A percentile compares a stretch with the other conserved stretches of the same genome.
These are phyloP conservation scores for Athelia sp. DNA, from an alignment of 1,284 basidiomycete species.

Conservation along the genomic window DNA sequence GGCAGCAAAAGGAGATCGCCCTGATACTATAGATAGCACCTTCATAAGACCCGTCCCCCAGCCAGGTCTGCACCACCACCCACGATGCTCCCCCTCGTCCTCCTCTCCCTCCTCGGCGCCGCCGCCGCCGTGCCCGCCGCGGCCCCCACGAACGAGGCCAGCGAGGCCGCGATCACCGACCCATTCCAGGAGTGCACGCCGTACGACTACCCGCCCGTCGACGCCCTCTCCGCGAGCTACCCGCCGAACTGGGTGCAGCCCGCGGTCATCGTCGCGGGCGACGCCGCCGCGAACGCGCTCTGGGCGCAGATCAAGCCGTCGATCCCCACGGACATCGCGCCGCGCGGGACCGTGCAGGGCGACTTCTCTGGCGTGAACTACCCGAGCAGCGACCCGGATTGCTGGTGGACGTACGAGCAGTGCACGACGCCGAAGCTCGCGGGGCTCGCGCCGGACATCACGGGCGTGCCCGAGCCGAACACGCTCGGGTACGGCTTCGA, in stretches of 20 bases:
- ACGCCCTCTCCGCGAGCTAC: slow-evolving; percentile 36
- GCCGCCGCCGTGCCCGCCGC: too few relatives aligned
- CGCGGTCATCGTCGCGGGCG: slow-evolving; percentile 39
- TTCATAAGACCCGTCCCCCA: too few relatives aligned
- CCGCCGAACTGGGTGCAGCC: slow-evolving; percentile 36
- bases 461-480: slow-evolving; percentile 59
- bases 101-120: too few relatives aligned
- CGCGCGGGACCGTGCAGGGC: slow-evolving; percentile 31
- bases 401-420: slow-evolving; percentile 53
- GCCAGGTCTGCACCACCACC: too few relatives aligned
- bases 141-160: too few relatives aligned
- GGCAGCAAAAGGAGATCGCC: too few relatives aligned
- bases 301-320: slow-evolving; percentile 26
- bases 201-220: slow-evolving; percentile 37
- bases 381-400: neutral
- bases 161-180: neutral
- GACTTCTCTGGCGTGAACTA: slow-evolving; percentile 25
- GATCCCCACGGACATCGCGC: slow-evolving; percentile 28
- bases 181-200: slow-evolving; percentile 30
- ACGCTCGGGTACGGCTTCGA: slow-evolving; percentile 64
- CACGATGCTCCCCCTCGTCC: too few relatives aligned
- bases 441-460: slow-evolving; percentile 47
- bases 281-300: slow-evolving; percentile 38
- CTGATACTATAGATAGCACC: too few relatives aligned
- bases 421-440: slow-evolving; percentile 53